These are phyloP conservation scores for Sporothrix variecibatus DNA, from an alignment of 2,329 filamentous ascomycete species.

Conservation along the genomic window DNA sequence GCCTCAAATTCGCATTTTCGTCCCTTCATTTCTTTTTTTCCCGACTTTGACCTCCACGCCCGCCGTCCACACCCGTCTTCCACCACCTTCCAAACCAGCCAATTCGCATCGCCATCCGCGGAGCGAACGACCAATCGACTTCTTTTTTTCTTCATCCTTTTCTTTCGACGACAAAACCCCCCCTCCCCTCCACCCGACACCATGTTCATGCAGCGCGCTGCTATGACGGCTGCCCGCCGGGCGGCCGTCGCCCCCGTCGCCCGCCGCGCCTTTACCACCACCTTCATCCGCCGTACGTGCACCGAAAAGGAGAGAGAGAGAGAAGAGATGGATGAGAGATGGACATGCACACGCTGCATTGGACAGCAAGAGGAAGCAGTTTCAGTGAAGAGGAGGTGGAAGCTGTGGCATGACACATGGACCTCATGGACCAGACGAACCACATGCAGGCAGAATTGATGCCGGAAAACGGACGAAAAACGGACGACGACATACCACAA, in stretches of 20 bases:
- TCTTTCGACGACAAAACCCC: background rate
- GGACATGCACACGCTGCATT: background rate
- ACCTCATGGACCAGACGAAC: too few relatives aligned
- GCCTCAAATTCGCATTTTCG: slow-evolving; percentile 27
- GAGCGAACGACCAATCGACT: background rate
- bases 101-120: slow-evolving; percentile 36
- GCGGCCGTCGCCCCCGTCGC: slow-evolving; percentile 55
- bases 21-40: slow-evolving; percentile 9
- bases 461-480: background rate
- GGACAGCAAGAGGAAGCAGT: background rate
- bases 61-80: slow-evolving; percentile 11
- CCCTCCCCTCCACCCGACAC: background rate
- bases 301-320: slow-evolving; percentile 15
- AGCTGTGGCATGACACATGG: background rate
- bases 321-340: background rate
- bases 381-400: background rate
- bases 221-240: slow-evolving; percentile 61
- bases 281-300: slow-evolving; percentile 61
- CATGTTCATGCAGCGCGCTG: slow-evolving; percentile 68
- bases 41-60: background rate
- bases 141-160: background rate
- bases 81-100: slow-evolving; percentile 20
- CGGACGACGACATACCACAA: background rate
- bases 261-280: slow-evolving; percentile 62
- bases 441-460: background rate